These are phyloP conservation scores for Metschnikowia sp. DNA, from an alignment of 805 yeast species.

Conservation along the genomic window DNA sequence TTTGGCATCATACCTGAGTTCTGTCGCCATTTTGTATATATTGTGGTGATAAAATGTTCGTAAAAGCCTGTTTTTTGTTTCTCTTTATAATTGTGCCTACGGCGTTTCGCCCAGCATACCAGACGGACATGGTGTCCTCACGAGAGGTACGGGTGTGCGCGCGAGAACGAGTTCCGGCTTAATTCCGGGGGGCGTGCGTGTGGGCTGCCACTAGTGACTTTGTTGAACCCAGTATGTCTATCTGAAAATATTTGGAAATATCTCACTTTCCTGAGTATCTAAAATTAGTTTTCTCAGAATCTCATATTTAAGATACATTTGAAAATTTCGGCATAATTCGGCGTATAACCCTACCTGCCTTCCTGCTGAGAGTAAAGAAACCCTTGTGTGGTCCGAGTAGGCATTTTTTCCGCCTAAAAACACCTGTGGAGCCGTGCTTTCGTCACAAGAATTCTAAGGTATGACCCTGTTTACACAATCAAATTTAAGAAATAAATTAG, in stretches of 20 bases:
- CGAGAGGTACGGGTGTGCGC: too few relatives aligned
- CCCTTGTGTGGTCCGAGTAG: not conserved
- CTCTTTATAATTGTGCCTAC: not conserved
- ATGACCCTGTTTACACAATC: not conserved
- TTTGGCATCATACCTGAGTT: conserved; percentile 19
- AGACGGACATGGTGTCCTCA: too few relatives aligned
- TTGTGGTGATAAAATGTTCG: not conserved
- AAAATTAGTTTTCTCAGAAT: too few relatives aligned
- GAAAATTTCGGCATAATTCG: too few relatives aligned
- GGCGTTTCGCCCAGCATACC: too few relatives aligned
- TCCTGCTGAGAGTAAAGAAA: too few relatives aligned
- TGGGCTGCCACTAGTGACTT: too few relatives aligned
- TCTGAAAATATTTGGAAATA: not conserved
- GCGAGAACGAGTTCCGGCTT: too few relatives aligned
- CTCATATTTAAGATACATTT: too few relatives aligned
- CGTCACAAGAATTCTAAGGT: not conserved
- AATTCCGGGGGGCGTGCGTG: too few relatives aligned
- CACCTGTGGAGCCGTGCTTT: not conserved
- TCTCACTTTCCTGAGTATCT: not conserved
- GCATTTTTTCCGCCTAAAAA: not conserved
- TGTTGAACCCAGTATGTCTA: too few relatives aligned
- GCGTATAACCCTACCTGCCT: too few relatives aligned
- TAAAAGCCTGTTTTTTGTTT: not conserved
- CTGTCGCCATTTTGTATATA: conserved; percentile 14
- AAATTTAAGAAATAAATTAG: not conserved